A percentile compares a stretch with the other conserved stretches of the same genome.
Evolutionary conservation across 441 rosid genomes (phyloP).

Genomic region (Sinapis alba): DNA sequence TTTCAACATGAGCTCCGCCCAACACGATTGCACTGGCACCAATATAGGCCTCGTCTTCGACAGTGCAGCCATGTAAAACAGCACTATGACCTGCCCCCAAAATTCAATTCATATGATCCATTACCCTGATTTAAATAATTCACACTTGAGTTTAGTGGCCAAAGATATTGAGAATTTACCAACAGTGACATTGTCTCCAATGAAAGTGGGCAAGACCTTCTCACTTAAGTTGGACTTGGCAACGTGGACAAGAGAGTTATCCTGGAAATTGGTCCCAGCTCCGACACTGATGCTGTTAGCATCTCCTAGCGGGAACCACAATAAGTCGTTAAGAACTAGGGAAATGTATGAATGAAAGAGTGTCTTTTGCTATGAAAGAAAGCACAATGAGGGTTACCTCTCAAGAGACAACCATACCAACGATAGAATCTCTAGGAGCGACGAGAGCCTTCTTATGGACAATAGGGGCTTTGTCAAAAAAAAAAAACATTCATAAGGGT

Average conservation of each 20-base stretch:
- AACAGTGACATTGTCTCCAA: conserved; percentile 68
- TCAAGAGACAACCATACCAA: conserved; percentile 77
- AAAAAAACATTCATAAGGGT: conserved; percentile 60
- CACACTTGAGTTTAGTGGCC: conserved; percentile 15
- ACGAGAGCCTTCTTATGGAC: conserved; percentile 58
- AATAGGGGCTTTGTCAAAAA: conserved; percentile 64
- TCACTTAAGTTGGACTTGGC: conserved; percentile 70
- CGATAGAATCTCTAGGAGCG: conserved; percentile 70
- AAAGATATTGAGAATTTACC: conserved; percentile 41
- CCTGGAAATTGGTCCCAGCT: conserved; percentile 73
- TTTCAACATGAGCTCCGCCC: conserved; percentile 75
- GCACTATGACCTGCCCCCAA: conserved; percentile 69
- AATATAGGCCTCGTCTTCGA: conserved; percentile 71
- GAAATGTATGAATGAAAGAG: conserved; percentile 13
- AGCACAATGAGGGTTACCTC: conserved; percentile 44
- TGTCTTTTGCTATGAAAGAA: neutral
- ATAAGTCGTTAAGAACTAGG: neutral
- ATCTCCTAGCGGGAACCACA: conserved; percentile 49
- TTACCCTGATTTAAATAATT: neutral
- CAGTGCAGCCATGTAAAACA: conserved; percentile 73
- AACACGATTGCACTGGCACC: conserved; percentile 68
- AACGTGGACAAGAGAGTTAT: conserved; percentile 69
- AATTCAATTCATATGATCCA: conserved; percentile 9
- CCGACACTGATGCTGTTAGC: conserved; percentile 69
- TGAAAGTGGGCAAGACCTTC: conserved; percentile 64